Base-by-base conservation (phyloP, 257 asterid genomes). In the Solanum habrochaites region DNA sequence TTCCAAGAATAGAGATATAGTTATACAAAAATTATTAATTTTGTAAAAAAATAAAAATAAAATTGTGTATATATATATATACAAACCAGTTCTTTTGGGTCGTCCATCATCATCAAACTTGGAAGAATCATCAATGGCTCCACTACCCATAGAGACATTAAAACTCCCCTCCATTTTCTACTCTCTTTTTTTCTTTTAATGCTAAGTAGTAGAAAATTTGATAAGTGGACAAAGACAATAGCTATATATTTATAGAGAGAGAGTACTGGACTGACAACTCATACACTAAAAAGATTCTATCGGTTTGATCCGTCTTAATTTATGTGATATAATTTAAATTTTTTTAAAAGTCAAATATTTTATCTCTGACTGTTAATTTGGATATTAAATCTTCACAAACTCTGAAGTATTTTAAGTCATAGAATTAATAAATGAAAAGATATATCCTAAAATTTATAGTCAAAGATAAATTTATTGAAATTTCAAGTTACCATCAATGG, bases 81-180 rank as follows among this genome's bases (percentile, higher is more conserved):
- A 7, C 43, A 69, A 69, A 89, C 92, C 92, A 42, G 91, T 90
- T 90, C 92, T n/a, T 86, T 90, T 90, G 35, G 47, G 70, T 15
- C 86, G 89, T 37, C 92, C 91, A 71, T 90, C 92, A 67, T 89
- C 91, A 42, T 88, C 92, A 49, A 85, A 88, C 35, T 87, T 90
- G 27, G 92, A 77, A 21, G 43, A 83, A 42, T 88, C 92, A 60
- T 35, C 43, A 40, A 88, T 78, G n/a, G 83, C 88, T 47, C n/a
- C 42, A 81, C 39, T 37, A 6, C 86, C 93, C 52, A 85, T 27
- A 11, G 71, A 82, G 69, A 91, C 80, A 52, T 70, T 85, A 37
- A 85, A 40, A 31, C 29, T 88, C 3, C 39, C 85, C 86, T 83
- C 70, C 91, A 81, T 90, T 39, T 52, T 27, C 40, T 43, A 39